A percentile compares a stretch with the other conserved stretches of the same genome.
Evolutionary conservation across 768 basidiomycete species (phyloP).

Genomic region (Kwoniella botswanensis): DNA sequence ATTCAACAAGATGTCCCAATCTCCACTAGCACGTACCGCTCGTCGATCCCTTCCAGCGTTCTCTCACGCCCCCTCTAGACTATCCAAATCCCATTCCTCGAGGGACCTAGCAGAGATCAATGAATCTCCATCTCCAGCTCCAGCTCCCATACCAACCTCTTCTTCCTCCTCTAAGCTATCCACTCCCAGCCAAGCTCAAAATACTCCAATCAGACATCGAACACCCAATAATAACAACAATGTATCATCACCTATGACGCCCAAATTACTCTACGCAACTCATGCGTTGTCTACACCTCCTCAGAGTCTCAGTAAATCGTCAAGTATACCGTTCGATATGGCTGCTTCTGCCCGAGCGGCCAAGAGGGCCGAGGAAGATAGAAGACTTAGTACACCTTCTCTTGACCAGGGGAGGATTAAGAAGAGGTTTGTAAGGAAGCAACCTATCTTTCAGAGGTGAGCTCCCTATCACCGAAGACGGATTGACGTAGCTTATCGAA

Average conservation of each 20-base stretch:
- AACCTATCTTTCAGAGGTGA: constrained; percentile 46
- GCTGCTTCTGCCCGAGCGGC: constrained; percentile 43
- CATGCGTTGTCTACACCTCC: constrained; percentile 47
- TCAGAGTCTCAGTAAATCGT: constrained; percentile 37
- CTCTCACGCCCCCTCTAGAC: constrained; percentile 40
- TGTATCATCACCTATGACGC: constrained; percentile 30
- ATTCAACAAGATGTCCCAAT: constrained; percentile 44
- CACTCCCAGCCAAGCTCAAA: background rate
- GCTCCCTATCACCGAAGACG: background rate
- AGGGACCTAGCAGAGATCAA: constrained; percentile 21
- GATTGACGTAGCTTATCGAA: background rate
- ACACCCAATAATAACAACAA: constrained; percentile 4
- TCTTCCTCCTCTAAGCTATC: background rate
- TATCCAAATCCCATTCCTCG: constrained; percentile 39
- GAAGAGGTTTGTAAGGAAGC: constrained; percentile 45
- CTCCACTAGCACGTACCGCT: constrained; percentile 44
- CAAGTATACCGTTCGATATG: constrained; percentile 55
- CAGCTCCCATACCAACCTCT: background rate
- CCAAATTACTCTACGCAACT: constrained; percentile 48
- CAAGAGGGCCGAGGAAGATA: constrained; percentile 26
- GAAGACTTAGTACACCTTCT: constrained; percentile 13
- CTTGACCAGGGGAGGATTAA: constrained; percentile 15
- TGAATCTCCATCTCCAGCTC: background rate
- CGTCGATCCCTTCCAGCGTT: constrained; percentile 40
- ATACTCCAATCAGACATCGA: constrained; percentile 20